Evolutionary conservation across 2,329 filamentous ascomycete species (phyloP), one percentile per base, ranked within the genome.

Genomic region (Fonsecaea nubica): DNA sequence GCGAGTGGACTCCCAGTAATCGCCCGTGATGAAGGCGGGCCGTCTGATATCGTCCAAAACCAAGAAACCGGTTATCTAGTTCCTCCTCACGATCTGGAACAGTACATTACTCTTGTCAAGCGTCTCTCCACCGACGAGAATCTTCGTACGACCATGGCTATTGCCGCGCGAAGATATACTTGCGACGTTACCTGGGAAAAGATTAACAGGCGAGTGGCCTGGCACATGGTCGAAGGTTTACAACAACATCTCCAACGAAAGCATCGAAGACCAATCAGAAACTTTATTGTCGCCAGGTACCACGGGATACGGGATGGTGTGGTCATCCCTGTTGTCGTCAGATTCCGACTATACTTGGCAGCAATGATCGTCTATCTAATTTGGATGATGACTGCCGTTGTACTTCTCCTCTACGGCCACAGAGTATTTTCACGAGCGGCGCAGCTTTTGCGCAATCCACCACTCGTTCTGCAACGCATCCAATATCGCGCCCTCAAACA

Each of bases 191-290:
- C 87, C 0, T 91, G 89, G 89, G 87, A 90, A 65, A 89, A 85
- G 77, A 89, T 91, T 76, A 89, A 90, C 78, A 89, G 89, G 72
- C 86, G 85, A 57, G 89, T 90, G 0, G 89, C 89, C 2, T 87
- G 86, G 83, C 84, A 86, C 64, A 86, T 91, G 78, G 79, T 83
- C 2, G 79, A 82, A 15, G 79, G 84, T 54, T 77, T 84, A 25
- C 77, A 79, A 56, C 74, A 71, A 32, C 79, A 55, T 63, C 63
- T 38, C 53, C 73, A 52, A 67, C 66, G 21, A 68, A 68, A 38
- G 56, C 63, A 52, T 54, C 32, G 52, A 32, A 56, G 62, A 21
- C 70, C 42, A 53, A 73, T 68, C 56, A 69, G 60, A 63, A 74
- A 73, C 45, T 74, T 71, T 68, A 62, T 74, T n/a, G 63, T 65